Evolutionary conservation across 352 stramenopile genomes (phyloP), one percentile per base, ranked within the genome.

Genomic region (Phytophthora foliorum): DNA sequence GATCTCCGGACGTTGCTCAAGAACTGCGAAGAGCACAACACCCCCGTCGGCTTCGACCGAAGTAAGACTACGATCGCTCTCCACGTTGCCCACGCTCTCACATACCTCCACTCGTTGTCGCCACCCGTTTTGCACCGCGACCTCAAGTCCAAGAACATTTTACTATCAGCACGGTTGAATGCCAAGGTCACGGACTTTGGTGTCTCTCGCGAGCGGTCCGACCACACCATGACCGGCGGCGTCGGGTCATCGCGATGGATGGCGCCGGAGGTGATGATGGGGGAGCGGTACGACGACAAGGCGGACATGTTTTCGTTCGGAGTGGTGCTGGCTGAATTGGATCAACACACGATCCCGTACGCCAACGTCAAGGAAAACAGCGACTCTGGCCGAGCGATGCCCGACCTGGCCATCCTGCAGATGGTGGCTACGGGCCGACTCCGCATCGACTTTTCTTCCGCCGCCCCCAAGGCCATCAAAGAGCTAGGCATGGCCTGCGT

Each of bases 281-380:
- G 76, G 9, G 71, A 81, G 39, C 57, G 62, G 2, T 82, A 82
- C 61, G 74, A 82, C 22, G 63, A 80, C 50, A 84, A 82, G 39
- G 77, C 74, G 24, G 77, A 84, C 45, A 77, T 82, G 50, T 84
- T 81, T 52, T 82, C 77, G 24, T 82, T 84, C 32, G 77, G 77
- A 31, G 71, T 82, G 4, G 77, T 84, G 42, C 38, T 84, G 42
- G 61, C 71, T 8, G 77, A 84, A 32, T 41, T 84, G 29, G 77
- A 84, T 31, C 39, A 68, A 13, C 74, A 84, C 29, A 11, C 32
- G 6, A 57, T 82, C 8, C 74, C 74, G 36, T 82, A 81, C 46
- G 57, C 66, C 14, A 61, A 78, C 25, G 63, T 49, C 9, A 77
- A 74, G 24, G 66, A 82, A 31, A 71, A 59, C 16, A 65, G 55